These are phyloP conservation scores for Didymella sp. DNA, from an alignment of 2,329 filamentous ascomycete species.

Conservation along the genomic window DNA sequence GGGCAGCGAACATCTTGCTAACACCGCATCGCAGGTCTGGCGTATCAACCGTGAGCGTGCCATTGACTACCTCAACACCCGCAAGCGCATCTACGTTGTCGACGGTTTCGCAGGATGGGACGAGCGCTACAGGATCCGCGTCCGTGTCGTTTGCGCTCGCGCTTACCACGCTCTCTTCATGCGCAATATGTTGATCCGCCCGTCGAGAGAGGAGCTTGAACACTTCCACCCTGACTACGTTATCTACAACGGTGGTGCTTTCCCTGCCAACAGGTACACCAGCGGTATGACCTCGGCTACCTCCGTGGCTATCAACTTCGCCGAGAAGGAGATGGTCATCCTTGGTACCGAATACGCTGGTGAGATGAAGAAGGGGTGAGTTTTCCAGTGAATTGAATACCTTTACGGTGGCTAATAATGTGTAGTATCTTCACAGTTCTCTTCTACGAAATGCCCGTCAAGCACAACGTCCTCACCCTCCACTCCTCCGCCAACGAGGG, in stretches of 20 bases:
- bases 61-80: conserved; percentile 98
- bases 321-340: conserved; percentile 99
- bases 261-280: conserved; percentile 98
- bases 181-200: conserved; percentile 99
- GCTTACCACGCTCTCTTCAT: conserved; percentile 99
- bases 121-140: conserved; percentile 95
- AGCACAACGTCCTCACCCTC: conserved; percentile 97
- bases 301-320: conserved; percentile 98
- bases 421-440: conserved; percentile 89
- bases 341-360: conserved; percentile 98
- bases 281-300: conserved; percentile 98
- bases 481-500: conserved; percentile 99
- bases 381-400: background rate
- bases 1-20: conserved; percentile 36
- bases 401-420: no score
- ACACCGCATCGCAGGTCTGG: conserved; percentile 75
- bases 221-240: conserved; percentile 99
- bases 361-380: conserved; percentile 47
- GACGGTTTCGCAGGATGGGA: conserved; percentile 99
- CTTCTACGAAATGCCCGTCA: conserved; percentile 99
- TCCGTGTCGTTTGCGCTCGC: conserved; percentile 96
- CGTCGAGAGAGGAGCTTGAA: conserved; percentile 87
- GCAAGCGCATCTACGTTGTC: conserved; percentile 97
- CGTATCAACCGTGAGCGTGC: conserved; percentile 99
- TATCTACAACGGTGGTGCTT: conserved; percentile 98